Evolutionary conservation across 306 rosid genomes (phyloP), one percentile per base, ranked within the genome.

Genomic region (Dryas drummondii): DNA sequence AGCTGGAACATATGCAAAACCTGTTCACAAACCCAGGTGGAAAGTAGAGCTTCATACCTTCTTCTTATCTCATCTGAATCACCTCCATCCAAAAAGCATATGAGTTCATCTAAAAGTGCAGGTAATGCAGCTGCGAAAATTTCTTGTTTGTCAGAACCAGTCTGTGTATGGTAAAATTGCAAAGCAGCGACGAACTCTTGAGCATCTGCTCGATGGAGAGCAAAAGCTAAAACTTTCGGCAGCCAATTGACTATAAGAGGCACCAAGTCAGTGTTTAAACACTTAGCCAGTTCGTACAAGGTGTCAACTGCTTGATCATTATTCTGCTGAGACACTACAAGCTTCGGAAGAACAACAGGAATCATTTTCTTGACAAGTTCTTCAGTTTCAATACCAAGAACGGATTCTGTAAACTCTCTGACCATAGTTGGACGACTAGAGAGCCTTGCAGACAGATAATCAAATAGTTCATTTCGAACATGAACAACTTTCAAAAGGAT

Each of bases 141-240:
- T 82, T 91, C 96, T 90, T 86, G 88, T 87, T 88, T 84, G 85
- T 87, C 82, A 63, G 85, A 90, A 81, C 92, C 88, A 41, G 85
- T 88, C 50, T 87, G 93, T 44, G 76, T 76, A 63, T 82, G 89
- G 85, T 94, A 94, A 90, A 91, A 94, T 86, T 87, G 89, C 86
- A 91, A 85, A 64, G 94, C 93, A 64, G 87, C 83, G 41, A 72
- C 79, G 68, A 94, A 81, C 71, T 82, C 87, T 70, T 67, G 85
- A 52, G 76, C 93, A 85, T 91, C 94, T 72, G 86, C 80, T 85
- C 73, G 91, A 72, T 85, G 90, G 79, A 94, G 93, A 81, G 87
- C 94, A 86, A 84, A 94, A 68, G 97, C 97, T 81, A 94, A 91
- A 78, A 94, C 98, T 90, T 91, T 90, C n/a, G 97, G 97, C 58